Conservation (phyloP, 2,329 filamentous ascomycete species). For the Penicillium polonicum region DNA sequence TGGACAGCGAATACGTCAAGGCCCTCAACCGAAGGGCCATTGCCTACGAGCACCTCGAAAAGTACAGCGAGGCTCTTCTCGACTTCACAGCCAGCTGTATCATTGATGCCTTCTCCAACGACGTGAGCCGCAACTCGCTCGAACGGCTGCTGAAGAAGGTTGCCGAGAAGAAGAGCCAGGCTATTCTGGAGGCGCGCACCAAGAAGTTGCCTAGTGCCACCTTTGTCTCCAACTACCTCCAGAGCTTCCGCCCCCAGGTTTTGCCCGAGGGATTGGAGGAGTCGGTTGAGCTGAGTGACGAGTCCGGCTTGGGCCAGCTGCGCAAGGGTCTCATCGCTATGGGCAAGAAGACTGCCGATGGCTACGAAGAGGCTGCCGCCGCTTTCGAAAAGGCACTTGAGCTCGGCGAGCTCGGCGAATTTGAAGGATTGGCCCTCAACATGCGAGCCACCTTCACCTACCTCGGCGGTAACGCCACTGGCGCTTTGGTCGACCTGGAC, state of each 20-base stretch:
- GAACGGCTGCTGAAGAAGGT: conserved; percentile 96
- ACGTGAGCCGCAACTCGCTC: conserved; percentile 81
- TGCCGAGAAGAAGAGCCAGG: conserved; percentile 88
- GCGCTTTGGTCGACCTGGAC: conserved; percentile 80
- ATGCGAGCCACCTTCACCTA: conserved; percentile 96
- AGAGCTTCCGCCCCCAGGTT: conserved; percentile 87
- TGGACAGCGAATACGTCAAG: conserved; percentile 96
- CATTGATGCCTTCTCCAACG: conserved; percentile 95
- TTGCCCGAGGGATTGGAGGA: conserved; percentile 81
- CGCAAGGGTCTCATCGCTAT: conserved; percentile 79
- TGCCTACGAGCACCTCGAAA: conserved; percentile 89
- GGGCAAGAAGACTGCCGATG: conserved; percentile 81
- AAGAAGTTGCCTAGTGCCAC: conserved; percentile 92
- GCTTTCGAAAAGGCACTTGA: conserved; percentile 88
- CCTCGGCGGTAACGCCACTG: conserved; percentile 80
- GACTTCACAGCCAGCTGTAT: conserved; percentile 99
- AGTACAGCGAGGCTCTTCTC: conserved; percentile 89
- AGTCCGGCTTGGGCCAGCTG: conserved; percentile 80
- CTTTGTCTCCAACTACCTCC: conserved; percentile 97
- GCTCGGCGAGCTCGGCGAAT: conserved; percentile 72
- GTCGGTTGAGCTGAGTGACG: conserved; percentile 70
- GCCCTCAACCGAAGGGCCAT: conserved; percentile 94
- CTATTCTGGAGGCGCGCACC: conserved; percentile 75
- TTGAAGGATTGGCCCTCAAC: conserved; percentile 92
- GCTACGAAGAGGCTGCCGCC: conserved; percentile 82